Conservation (phyloP, 208 protist genomes). For the Histomonas meleagridis region DNA sequence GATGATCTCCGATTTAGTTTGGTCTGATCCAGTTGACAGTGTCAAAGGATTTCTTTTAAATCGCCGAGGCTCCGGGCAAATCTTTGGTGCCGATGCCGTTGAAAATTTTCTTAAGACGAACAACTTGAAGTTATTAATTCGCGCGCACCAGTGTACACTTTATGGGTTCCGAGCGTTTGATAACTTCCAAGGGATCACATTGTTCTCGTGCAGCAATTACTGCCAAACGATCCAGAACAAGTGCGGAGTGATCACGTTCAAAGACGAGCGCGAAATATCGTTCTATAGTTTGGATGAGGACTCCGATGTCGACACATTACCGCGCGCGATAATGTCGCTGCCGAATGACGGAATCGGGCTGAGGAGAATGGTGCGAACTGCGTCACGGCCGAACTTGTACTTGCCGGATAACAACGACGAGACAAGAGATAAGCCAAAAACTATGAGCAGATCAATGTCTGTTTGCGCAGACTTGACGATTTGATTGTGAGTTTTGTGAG, state of each 20-base stretch:
- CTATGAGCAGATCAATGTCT: no score
- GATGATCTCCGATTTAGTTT: background rate
- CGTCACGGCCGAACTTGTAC: no score
- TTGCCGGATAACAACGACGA: no score
- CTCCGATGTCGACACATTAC: no score
- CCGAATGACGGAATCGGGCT: no score
- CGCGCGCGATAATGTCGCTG: no score
- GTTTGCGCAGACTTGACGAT: no score
- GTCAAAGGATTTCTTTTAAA: background rate
- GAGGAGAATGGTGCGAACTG: no score
- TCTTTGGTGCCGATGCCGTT: background rate
- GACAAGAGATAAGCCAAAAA: no score
- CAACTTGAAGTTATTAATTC: background rate
- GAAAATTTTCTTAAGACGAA: background rate
- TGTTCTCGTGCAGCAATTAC: background rate
- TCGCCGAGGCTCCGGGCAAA: background rate
- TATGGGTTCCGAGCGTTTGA: background rate
- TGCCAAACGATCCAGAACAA: no score
- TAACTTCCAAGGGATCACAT: background rate
- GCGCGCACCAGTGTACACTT: background rate
- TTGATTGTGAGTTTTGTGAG: no score
- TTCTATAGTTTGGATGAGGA: background rate
- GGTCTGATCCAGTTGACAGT: background rate
- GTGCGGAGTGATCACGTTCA: background rate
- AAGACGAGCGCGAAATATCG: background rate